Conservation (phyloP, 2,329 filamentous ascomycete species). For the Cladophialophora psammophila region DNA sequence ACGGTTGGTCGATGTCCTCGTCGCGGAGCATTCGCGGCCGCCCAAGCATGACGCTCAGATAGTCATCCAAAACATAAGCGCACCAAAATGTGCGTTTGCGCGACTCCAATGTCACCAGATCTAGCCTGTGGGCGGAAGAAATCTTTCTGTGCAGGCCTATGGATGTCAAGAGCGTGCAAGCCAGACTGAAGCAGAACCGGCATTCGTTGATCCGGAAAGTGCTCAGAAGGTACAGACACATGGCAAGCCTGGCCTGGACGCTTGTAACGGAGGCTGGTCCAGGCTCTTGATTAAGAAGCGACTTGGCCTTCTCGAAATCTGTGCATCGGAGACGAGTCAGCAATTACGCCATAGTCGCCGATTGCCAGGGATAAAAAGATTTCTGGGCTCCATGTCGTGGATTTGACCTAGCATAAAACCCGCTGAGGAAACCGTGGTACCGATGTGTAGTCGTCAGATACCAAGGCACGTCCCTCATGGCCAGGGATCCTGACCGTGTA, state of each 20-base stretch:
- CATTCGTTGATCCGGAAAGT: slow-evolving; percentile 64
- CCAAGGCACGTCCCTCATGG: no score
- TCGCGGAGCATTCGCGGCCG: slow-evolving; percentile 68
- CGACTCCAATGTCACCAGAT: slow-evolving; percentile 57
- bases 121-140: slow-evolving; percentile 43
- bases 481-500: neutral
- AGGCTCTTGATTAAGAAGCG: slow-evolving; percentile 48
- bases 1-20: slow-evolving; percentile 68
- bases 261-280: slow-evolving; percentile 59
- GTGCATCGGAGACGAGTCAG: neutral
- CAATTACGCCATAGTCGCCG: neutral
- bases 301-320: slow-evolving; percentile 37
- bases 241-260: slow-evolving; percentile 61
- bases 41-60: slow-evolving; percentile 69
- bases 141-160: slow-evolving; percentile 50
- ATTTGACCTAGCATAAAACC: no score
- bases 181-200: slow-evolving; percentile 63
- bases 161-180: slow-evolving; percentile 50
- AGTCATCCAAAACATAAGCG: slow-evolving; percentile 68
- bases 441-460: neutral
- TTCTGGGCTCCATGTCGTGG: neutral
- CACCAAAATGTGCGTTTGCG: slow-evolving; percentile 69
- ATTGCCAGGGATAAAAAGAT: no score
- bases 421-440: no score
- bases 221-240: slow-evolving; percentile 62